Base-by-base conservation (phyloP, 768 basidiomycete species). In the Amanita inopinata region DNA sequence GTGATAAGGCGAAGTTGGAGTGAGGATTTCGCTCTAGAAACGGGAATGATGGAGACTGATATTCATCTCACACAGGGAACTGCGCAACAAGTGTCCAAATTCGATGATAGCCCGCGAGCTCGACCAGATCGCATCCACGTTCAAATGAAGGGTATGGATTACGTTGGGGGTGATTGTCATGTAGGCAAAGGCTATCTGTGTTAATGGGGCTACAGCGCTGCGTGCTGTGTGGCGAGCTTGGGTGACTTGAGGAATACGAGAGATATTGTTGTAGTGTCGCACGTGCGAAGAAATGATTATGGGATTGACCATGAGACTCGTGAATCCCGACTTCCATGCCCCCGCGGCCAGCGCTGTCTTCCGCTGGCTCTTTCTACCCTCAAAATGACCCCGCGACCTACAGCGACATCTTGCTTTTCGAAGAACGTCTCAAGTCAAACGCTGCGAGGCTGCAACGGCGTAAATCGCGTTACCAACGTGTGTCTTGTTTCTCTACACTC, bases 351-450 rank as follows among this genome's bases (percentile, higher is more conserved):
- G 61, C 63, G 38, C 61, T 61, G 31, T 55, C 63, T 37, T 59
- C 62, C 10, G 64, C 56, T 51, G 49, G 57, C 46, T 57, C 59
- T 3, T 57, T 59, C 18, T 60, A 62, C 48, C 86, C 89, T 0
- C 64, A 80, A 27, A 78, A 78, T 53, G 91, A 93, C 59, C 69
- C 70, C 38, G 70, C 82, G 9, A 92, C 91, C 1, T 89, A 84
- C 60, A 69, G 84, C 33, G 94, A 99, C 58, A 66, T 99, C 10
- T 72, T 97, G 17, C 66, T 90, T 33, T 97, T 98, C 47, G 94
- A 99, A 63, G 93, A 97, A 57, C 74, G 94, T n/a, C 76, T 99
- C 46, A 96, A 96, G 66, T 83, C 85, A 14, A 97, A 85, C 55
- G 90, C 89, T 4, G 75, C 82, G n/a, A 75, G 71, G 47, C 67